A percentile compares a stretch with the other conserved stretches of the same genome.
These are phyloP conservation scores for Sugiyamaella sp. DNA, from an alignment of 1,139 yeast genomes.

Conservation along the genomic window DNA sequence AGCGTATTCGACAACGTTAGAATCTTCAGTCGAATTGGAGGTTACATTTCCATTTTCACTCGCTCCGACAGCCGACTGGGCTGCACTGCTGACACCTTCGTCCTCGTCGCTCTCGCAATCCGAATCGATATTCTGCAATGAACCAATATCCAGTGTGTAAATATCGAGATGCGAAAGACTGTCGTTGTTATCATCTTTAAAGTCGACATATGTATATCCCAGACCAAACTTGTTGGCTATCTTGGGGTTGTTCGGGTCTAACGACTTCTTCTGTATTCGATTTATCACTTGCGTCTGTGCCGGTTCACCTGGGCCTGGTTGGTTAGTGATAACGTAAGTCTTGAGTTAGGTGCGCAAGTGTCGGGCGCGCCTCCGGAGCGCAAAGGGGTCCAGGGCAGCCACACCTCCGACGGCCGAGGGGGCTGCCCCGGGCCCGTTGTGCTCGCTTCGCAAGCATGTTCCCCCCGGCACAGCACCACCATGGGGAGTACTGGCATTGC, in stretches of 20 bases:
- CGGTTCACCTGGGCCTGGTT: slow-evolving; percentile 27
- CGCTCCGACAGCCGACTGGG: no score
- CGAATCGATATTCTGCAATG: neutral
- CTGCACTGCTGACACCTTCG: neutral
- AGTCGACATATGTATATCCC: slow-evolving; percentile 45
- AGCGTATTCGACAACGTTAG: neutral
- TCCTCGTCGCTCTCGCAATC: slow-evolving; percentile 3
- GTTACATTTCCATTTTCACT: neutral
- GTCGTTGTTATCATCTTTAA: slow-evolving; percentile 39
- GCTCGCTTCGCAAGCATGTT: no score
- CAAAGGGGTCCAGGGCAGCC: no score
- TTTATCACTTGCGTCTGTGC: slow-evolving; percentile 27
- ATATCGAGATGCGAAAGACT: slow-evolving; percentile 40
- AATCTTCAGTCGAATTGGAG: no score
- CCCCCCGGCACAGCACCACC: no score
- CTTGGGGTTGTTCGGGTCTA: slow-evolving; percentile 26
- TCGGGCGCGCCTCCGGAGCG: no score
- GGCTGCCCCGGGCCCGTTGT: no score
- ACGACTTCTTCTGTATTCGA: slow-evolving; percentile 17
- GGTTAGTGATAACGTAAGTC: slow-evolving; percentile 10
- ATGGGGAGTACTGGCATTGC: no score
- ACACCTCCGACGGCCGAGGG: no score
- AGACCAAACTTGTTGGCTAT: slow-evolving; percentile 40
- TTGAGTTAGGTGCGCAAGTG: neutral
- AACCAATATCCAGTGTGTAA: slow-evolving; percentile 35